Conservation (phyloP, 2,329 filamentous ascomycete genomes). For the Elsinoe australis region DNA sequence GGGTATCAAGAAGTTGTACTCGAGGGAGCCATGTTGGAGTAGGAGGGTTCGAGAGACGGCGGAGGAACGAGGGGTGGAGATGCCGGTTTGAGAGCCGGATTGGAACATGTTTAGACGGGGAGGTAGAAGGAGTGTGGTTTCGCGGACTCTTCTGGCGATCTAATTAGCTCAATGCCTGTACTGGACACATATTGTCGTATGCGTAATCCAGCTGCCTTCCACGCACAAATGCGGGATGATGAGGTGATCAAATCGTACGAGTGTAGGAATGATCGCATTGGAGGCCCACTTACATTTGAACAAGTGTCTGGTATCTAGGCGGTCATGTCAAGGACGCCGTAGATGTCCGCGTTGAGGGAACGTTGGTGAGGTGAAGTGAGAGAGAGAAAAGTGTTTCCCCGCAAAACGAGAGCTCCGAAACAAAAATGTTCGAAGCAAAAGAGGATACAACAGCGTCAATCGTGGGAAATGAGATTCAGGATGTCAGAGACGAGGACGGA, state of each 20-base stretch:
- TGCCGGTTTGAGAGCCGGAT: slow-evolving; percentile 75
- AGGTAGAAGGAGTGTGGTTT: slow-evolving; percentile 10
- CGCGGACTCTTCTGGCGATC: background rate
- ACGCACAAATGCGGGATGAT: slow-evolving; percentile 3
- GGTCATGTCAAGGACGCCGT: slow-evolving; percentile 6
- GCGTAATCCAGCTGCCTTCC: too few species aligned
- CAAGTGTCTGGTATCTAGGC: slow-evolving; percentile 13
- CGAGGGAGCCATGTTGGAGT: slow-evolving; percentile 86
- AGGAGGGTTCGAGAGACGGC: slow-evolving; percentile 86
- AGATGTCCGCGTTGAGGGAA: slow-evolving; percentile 4
- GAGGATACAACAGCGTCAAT: background rate
- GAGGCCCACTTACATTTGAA: slow-evolving; percentile 8
- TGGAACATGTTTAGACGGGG: slow-evolving; percentile 64
- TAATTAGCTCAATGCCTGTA: too few species aligned
- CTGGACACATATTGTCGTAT: too few species aligned
- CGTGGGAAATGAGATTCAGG: background rate
- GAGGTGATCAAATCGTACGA: background rate
- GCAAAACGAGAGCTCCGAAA: slow-evolving; percentile 17
- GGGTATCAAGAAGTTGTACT: slow-evolving; percentile 91
- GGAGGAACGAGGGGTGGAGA: slow-evolving; percentile 90
- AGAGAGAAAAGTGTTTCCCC: slow-evolving; percentile 13
- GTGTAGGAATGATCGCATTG: too few species aligned
- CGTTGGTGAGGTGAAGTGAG: slow-evolving; percentile 1
- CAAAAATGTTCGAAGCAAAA: slow-evolving; percentile 6
- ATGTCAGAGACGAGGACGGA: slow-evolving; percentile 1